Percentiles rank a stretch among this genome's conserved stretches.
Conservation (phyloP, 306 rosid species). For the Vigna reflexopilosa region DNA sequence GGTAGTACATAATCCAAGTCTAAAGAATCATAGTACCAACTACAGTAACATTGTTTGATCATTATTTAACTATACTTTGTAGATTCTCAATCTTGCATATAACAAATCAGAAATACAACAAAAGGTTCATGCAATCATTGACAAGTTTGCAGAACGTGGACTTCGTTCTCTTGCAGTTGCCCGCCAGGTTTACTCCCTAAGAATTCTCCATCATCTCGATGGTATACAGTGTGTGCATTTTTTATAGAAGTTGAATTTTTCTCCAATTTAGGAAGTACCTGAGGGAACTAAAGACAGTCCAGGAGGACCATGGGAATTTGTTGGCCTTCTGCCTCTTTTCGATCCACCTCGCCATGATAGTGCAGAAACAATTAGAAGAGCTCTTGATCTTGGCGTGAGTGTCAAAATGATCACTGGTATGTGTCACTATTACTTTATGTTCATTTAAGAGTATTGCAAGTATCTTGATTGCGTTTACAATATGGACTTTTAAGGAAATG, state of each 20-base stretch:
- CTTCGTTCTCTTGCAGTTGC: constrained; percentile 75
- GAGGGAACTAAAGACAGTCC: constrained; percentile 68
- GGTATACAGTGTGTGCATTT: background rate
- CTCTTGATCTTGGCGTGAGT: constrained; percentile 78
- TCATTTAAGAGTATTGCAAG: background rate
- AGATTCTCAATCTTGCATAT: constrained; percentile 72
- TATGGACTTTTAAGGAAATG: background rate
- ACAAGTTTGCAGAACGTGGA: constrained; percentile 81
- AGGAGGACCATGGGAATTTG: constrained; percentile 86
- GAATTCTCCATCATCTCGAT: background rate
- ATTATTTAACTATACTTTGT: constrained; percentile 12
- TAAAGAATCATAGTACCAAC: background rate
- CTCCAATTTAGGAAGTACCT: constrained; percentile 62
- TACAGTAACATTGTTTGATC: background rate
- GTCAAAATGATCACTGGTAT: constrained; percentile 83
- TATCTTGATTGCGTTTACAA: background rate
- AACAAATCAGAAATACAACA: constrained; percentile 64
- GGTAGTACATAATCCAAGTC: constrained; percentile 48
- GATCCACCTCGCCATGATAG: constrained; percentile 89
- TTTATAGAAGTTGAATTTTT: constrained; percentile 5
- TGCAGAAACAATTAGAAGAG: constrained; percentile 82
- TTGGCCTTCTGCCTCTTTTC: constrained; percentile 77
- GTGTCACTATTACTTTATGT: constrained; percentile 4
- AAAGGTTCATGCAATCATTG: constrained; percentile 67
- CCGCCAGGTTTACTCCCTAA: constrained; percentile 50